A percentile compares a stretch with the other conserved stretches of the same genome.
Evolutionary conservation across 192 early-diverging fungal species (phyloP).

Genomic region (Fimicolochytrium jonesii): DNA sequence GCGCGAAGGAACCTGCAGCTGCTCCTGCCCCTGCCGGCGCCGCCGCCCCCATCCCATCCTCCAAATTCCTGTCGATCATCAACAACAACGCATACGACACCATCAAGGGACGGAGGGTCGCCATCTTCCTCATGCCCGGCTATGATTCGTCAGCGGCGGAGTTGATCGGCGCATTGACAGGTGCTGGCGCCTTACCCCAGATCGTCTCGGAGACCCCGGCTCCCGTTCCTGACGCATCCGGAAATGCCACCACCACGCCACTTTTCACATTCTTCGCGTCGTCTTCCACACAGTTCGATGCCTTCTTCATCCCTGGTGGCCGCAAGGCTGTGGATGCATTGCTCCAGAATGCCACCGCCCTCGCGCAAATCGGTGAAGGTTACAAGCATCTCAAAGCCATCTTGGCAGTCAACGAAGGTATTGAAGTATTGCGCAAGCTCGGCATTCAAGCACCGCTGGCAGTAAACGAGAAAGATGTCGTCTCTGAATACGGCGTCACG

Average conservation of each 20-base stretch:
- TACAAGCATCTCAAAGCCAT: conserved; percentile 27
- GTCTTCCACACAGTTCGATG: conserved; percentile 21
- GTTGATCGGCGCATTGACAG: conserved; percentile 8
- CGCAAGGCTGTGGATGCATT: conserved; percentile 9
- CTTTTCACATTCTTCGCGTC: conserved; percentile 16
- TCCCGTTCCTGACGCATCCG: conserved; percentile 19
- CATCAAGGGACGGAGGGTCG: conserved; percentile 13
- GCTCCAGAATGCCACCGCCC: conserved; percentile 1
- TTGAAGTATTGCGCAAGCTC: conserved; percentile 2
- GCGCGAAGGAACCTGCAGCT: conserved; percentile 4
- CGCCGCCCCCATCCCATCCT: neutral
- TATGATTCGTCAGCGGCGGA: conserved; percentile 7
- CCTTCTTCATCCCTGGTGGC: conserved; percentile 19
- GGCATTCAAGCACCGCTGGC: neutral
- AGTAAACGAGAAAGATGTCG: neutral
- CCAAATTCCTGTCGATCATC: conserved; percentile 6
- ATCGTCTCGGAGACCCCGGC: conserved; percentile 6
- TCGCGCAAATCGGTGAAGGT: conserved; percentile 13
- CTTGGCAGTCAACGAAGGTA: conserved; percentile 20
- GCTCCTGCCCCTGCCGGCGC: neutral
- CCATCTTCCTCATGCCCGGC: conserved; percentile 19
- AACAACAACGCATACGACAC: conserved; percentile 8
- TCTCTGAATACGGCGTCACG: conserved; percentile 3
- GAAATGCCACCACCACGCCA: conserved; percentile 1
- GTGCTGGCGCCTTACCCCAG: neutral